These are phyloP conservation scores for Stentor coeruleus DNA, from an alignment of 73 alveolate genomes.

Conservation along the genomic window DNA sequence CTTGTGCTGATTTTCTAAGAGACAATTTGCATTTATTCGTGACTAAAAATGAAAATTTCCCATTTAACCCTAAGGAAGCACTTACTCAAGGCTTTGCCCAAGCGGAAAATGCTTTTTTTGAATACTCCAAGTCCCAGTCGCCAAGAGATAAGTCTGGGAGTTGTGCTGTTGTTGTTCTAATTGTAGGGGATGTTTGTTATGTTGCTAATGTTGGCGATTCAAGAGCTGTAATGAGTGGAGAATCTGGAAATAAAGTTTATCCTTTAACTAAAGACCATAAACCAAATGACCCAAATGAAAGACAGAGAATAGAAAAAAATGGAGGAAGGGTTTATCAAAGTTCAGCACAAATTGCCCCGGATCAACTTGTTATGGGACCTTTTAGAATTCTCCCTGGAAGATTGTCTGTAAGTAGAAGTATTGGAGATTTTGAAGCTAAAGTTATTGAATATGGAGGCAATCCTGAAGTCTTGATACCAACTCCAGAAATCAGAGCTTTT, in stretches of 20 bases:
- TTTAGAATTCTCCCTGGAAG: conserved; percentile 98
- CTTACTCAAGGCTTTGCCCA: conserved; percentile 81
- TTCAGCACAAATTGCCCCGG: conserved; percentile 22
- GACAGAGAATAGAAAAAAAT: conserved; percentile 70
- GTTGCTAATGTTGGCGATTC: conserved; percentile 80
- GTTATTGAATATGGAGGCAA: conserved; percentile 86
- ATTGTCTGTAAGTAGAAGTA: conserved; percentile 86
- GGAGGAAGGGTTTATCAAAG: conserved; percentile 80
- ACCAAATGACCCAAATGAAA: conserved; percentile 51
- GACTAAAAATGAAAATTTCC: conserved; percentile 76
- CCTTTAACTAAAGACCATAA: conserved; percentile 65
- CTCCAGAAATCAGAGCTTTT: conserved; percentile 87
- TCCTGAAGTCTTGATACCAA: conserved; percentile 87
- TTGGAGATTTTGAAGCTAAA: conserved; percentile 98
- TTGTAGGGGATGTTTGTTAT: conserved; percentile 56
- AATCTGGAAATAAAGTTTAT: conserved; percentile 51
- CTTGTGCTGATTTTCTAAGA: conserved; percentile 96
- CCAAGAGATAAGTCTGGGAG: conserved; percentile 68
- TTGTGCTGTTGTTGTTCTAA: conserved; percentile 70
- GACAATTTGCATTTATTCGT: conserved; percentile 49
- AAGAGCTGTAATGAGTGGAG: conserved; percentile 55
- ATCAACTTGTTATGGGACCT: conserved; percentile 85
- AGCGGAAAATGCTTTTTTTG: conserved; percentile 86
- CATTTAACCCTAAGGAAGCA: conserved; percentile 88
- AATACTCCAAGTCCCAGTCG: conserved; percentile 54